Percentiles rank a stretch among this genome's conserved stretches.
phyloP scores from a whole-genome alignment of 78 protist species.

The Protostelium mycophagum region DNA sequence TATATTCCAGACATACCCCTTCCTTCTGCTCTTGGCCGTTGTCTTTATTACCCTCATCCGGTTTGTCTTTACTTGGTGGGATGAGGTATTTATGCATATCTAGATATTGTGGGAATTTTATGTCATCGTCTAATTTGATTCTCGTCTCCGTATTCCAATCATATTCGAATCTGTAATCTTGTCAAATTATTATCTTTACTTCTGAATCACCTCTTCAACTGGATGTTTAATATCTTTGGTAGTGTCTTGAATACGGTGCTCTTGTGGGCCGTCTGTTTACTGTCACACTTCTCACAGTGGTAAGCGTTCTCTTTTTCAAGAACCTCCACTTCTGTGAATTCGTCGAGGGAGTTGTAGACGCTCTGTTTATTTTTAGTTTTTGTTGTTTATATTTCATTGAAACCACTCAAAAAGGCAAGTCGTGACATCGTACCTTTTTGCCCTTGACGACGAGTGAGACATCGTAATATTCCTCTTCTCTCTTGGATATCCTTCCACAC shows the following conservation, averaged over 20 bases:
- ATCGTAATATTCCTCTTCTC: constrained; percentile 1
- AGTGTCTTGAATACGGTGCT: not conserved
- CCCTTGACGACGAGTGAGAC: not conserved
- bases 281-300: not conserved
- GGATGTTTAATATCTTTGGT: constrained; percentile 23
- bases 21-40: not conserved
- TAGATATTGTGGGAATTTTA: not conserved
- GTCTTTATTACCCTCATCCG: no score
- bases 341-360: not conserved
- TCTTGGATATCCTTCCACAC: not conserved
- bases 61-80: not conserved
- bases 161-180: not conserved
- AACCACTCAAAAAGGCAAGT: not conserved
- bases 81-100: not conserved
- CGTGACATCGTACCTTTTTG: not conserved
- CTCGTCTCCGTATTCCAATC: not conserved
- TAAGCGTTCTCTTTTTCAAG: not conserved
- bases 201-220: constrained; percentile 12
- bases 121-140: not conserved
- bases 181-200: not conserved
- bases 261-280: constrained; percentile 14
- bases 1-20: no score
- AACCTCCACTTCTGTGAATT: not conserved
- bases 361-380: not conserved
- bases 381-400: no score